Evolutionary conservation across 805 yeast species (phyloP).

Genomic region (Kuraishia hungarica): DNA sequence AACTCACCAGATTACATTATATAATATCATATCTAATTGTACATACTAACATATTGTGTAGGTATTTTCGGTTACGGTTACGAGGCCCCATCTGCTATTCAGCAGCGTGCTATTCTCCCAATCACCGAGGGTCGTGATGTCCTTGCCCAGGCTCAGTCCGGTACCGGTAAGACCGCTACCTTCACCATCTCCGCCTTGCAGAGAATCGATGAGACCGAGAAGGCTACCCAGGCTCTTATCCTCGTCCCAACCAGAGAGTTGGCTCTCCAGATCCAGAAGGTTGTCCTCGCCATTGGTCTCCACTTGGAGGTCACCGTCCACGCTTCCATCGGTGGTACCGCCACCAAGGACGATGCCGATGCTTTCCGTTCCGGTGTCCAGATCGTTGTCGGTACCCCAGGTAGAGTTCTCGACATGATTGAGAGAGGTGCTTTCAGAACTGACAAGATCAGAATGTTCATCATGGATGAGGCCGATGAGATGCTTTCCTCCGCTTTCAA

Average conservation of each 20-base stretch:
- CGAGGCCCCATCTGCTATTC: conserved; percentile 95
- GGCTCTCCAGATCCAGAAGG: conserved; percentile 88
- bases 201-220: conserved; percentile 63
- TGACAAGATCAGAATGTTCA: conserved; percentile 74
- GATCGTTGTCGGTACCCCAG: conserved; percentile 95
- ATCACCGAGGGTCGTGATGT: conserved; percentile 92
- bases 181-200: conserved; percentile 92
- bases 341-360: conserved; percentile 72
- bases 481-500: conserved; percentile 88
- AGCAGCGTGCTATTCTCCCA: conserved; percentile 94
- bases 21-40: too few relatives aligned
- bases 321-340: conserved; percentile 93
- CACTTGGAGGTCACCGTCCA: conserved; percentile 80
- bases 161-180: conserved; percentile 99
- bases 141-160: conserved; percentile 98
- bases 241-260: conserved; percentile 95
- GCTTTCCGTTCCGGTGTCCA: conserved; percentile 73
- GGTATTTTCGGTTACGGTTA: conserved; percentile 86
- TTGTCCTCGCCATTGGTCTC: conserved; percentile 78
- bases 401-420: conserved; percentile 87
- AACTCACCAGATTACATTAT: too few relatives aligned
- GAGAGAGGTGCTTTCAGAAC: conserved; percentile 71
- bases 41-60: conserved; percentile 28
- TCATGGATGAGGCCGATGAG: conserved; percentile 97
- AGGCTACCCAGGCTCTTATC: conserved; percentile 82